Evolutionary conservation across 2,329 filamentous ascomycete genomes (phyloP).

Genomic region (Clarireedia homoeocarpa): DNA sequence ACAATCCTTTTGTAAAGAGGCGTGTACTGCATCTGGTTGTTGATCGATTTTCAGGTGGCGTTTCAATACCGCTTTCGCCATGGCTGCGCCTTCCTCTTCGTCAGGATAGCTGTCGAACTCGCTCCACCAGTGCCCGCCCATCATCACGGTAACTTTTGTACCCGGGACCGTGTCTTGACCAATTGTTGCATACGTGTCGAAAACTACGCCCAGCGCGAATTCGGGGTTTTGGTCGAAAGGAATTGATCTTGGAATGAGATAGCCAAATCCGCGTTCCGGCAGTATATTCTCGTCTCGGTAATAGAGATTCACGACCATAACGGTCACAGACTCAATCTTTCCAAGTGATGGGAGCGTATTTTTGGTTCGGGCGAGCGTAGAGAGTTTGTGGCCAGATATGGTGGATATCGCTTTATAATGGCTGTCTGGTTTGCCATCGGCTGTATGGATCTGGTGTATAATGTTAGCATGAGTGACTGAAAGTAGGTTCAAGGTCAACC

Average conservation of each 20-base stretch:
- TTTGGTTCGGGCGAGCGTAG: constrained; percentile 12
- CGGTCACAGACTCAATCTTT: constrained; percentile 60
- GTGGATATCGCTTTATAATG: constrained; percentile 59
- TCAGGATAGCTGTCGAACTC: constrained; percentile 51
- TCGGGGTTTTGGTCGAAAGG: constrained; percentile 70
- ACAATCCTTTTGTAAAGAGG: constrained; percentile 58
- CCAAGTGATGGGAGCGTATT: constrained; percentile 39
- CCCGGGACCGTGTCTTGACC: constrained; percentile 51
- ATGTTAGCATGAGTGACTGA: background rate
- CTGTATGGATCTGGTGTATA: constrained; percentile 27
- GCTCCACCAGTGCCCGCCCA: constrained; percentile 91
- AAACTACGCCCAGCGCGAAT: constrained; percentile 81
- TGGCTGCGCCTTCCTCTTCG: constrained; percentile 55
- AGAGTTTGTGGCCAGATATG: constrained; percentile 31
- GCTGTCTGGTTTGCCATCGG: constrained; percentile 14
- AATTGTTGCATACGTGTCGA: constrained; percentile 53
- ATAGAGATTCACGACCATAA: constrained; percentile 90
- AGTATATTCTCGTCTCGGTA: constrained; percentile 60
- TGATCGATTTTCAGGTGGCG: constrained; percentile 66
- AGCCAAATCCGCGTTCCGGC: constrained; percentile 70
- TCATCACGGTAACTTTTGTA: constrained; percentile 88
- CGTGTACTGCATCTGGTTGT: constrained; percentile 51
- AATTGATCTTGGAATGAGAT: constrained; percentile 74
- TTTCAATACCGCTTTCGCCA: constrained; percentile 62
- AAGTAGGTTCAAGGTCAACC: constrained; percentile 12